These are phyloP conservation scores for Zopfochytrium polystomum DNA, from an alignment of 371 early-diverging fungal species.

Conservation along the genomic window DNA sequence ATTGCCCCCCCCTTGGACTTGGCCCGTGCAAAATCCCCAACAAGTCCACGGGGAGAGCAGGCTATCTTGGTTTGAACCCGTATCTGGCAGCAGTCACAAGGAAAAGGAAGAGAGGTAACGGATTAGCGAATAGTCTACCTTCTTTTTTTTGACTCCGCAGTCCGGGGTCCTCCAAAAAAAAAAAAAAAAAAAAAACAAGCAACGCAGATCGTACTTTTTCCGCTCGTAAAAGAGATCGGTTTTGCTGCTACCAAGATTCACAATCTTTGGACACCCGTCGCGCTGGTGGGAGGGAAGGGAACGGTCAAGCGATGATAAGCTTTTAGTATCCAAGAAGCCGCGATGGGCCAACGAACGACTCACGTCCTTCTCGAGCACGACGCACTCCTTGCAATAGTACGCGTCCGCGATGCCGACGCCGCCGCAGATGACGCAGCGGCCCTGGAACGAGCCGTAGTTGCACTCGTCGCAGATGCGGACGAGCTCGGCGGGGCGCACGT, in stretches of 20 bases:
- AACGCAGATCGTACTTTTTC: conserved; percentile 92
- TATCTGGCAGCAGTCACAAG: too few species aligned
- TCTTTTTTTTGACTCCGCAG: too few species aligned
- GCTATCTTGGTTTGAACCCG: too few species aligned
- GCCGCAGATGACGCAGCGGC: conserved; percentile 91
- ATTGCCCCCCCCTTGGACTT: too few species aligned
- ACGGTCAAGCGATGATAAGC: background rate
- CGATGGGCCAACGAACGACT: conserved; percentile 16
- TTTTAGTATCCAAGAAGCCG: background rate
- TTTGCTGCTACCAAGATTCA: conserved; percentile 48
- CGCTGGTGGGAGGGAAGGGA: conserved; percentile 45
- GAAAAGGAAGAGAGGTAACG: too few species aligned
- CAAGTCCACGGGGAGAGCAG: too few species aligned
- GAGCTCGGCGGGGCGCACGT: conserved; percentile 79
- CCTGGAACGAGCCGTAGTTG: conserved; percentile 88
- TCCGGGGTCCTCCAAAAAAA: too few species aligned
- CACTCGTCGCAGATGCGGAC: conserved; percentile 96
- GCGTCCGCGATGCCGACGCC: conserved; percentile 92
- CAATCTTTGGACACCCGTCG: conserved; percentile 96
- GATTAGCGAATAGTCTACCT: too few species aligned
- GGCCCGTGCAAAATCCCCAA: too few species aligned
- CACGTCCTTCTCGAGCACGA: conserved; percentile 86
- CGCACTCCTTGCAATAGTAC: conserved; percentile 92
- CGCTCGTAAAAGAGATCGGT: conserved; percentile 87
- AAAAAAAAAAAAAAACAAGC: background rate